A percentile compares a stretch with the other conserved stretches of the same genome.
phyloP scores from a whole-genome alignment of 2,329 filamentous ascomycete species.

The Allantophomopsis cytisporea region DNA sequence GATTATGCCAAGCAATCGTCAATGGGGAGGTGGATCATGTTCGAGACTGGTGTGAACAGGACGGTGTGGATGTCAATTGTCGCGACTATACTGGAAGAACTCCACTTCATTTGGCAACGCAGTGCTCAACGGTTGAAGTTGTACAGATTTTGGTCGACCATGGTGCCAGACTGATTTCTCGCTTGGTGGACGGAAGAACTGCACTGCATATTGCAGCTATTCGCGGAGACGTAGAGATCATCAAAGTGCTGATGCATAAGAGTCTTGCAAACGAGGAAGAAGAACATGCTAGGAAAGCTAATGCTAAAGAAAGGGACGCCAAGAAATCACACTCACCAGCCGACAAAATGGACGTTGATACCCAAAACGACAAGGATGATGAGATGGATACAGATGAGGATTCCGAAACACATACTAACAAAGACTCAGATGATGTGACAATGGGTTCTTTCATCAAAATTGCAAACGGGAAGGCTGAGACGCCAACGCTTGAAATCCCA shows the following conservation, averaged over 20 bases:
- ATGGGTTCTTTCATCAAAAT: slow-evolving; percentile 62
- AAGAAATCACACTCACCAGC: slow-evolving; percentile 12
- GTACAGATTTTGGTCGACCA: slow-evolving; percentile 59
- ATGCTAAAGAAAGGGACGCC: slow-evolving; percentile 8
- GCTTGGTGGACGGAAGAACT: slow-evolving; percentile 67
- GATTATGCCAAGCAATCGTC: slow-evolving; percentile 70
- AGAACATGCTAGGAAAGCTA: slow-evolving; percentile 26
- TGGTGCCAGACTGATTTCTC: slow-evolving; percentile 58
- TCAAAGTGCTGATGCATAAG: slow-evolving; percentile 59
- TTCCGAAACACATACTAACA: slow-evolving; percentile 21
- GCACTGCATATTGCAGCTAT: slow-evolving; percentile 72
- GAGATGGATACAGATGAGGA: slow-evolving; percentile 23
- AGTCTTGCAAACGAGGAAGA: slow-evolving; percentile 62
- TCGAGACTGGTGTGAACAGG: slow-evolving; percentile 52
- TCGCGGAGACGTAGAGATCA: slow-evolving; percentile 53
- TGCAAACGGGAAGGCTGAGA: slow-evolving; percentile 25
- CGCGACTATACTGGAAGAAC: slow-evolving; percentile 70
- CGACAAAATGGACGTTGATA: slow-evolving; percentile 63
- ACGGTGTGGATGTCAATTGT: slow-evolving; percentile 56
- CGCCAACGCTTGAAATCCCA: slow-evolving; percentile 24
- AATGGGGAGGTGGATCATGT: slow-evolving; percentile 60
- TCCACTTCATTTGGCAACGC: slow-evolving; percentile 64
- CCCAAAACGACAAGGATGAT: slow-evolving; percentile 29
- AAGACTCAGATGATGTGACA: slow-evolving; percentile 33
- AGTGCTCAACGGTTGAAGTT: slow-evolving; percentile 53